phyloP scores from a whole-genome alignment of 768 basidiomycete species.

The Suillus variegatus region DNA sequence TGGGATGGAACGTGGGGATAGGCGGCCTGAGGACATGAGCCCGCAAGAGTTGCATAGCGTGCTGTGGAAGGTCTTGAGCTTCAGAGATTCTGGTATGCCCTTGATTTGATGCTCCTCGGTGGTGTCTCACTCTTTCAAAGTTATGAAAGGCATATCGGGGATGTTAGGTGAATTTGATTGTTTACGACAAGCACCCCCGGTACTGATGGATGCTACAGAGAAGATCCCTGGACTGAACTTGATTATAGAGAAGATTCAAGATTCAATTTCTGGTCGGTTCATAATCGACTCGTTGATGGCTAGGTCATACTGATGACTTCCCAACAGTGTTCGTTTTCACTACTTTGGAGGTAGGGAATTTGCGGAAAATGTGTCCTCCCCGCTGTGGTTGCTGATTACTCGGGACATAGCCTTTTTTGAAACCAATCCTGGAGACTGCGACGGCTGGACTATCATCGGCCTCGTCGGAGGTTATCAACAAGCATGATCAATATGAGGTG shows the following conservation, averaged over 20 bases:
- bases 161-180: conserved; percentile 57
- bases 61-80: conserved; percentile 84
- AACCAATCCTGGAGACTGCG: conserved; percentile 73
- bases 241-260: conserved; percentile 77
- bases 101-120: background rate
- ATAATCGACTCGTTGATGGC: background rate
- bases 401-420: conserved; percentile 67
- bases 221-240: conserved; percentile 79
- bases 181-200: background rate
- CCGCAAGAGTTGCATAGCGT: conserved; percentile 86
- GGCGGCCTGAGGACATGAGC: conserved; percentile 77
- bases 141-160: conserved; percentile 77
- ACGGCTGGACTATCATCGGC: conserved; percentile 61
- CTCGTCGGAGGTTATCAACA: conserved; percentile 78
- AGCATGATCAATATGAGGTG: conserved; percentile 78
- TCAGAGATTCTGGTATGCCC: conserved; percentile 71
- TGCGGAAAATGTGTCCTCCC: background rate
- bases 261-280: conserved; percentile 61
- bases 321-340: conserved; percentile 76
- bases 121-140: conserved; percentile 18
- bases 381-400: background rate
- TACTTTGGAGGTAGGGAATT: conserved; percentile 66
- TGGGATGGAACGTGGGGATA: conserved; percentile 59
- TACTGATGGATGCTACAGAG: conserved; percentile 42
- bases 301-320: background rate